These are phyloP conservation scores for Aspergillus sp. DNA, from an alignment of 2,329 filamentous ascomycete species.

Conservation along the genomic window DNA sequence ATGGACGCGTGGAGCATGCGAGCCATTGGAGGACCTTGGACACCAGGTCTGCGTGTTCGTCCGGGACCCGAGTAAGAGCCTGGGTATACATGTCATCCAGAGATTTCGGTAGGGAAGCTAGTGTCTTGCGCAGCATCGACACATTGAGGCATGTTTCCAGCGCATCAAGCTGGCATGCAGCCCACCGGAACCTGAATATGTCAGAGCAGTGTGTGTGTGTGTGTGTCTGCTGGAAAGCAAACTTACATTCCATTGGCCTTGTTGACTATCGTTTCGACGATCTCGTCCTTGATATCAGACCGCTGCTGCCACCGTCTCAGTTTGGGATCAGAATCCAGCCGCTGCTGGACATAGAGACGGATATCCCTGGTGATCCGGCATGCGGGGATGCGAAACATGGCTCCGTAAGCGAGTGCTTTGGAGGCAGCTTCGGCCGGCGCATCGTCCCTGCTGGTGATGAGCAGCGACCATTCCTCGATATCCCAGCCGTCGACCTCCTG, in stretches of 20 bases:
- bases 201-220: background rate
- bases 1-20: background rate
- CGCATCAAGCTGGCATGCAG: constrained; percentile 24
- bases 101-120: constrained; percentile 18
- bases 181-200: constrained; percentile 25
- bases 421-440: too few species aligned
- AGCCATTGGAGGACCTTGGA: constrained; percentile 2
- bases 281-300: constrained; percentile 10
- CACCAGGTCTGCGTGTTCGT: background rate
- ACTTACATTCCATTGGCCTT: constrained; percentile 20
- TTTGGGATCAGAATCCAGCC: constrained; percentile 1
- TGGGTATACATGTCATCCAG: background rate
- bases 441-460: too few species aligned
- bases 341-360: constrained; percentile 5
- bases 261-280: constrained; percentile 8
- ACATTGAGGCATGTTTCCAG: constrained; percentile 19
- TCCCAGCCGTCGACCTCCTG: too few species aligned
- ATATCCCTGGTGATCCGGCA: constrained; percentile 3
- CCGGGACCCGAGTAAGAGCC: background rate
- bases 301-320: constrained; percentile 11
- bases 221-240: background rate
- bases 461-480: too few species aligned
- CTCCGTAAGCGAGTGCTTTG: too few species aligned
- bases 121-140: constrained; percentile 11
- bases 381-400: too few species aligned